Evolutionary conservation across 768 basidiomycete genomes (phyloP), one percentile per base, ranked within the genome.

Genomic region (Mycena vitilis): DNA sequence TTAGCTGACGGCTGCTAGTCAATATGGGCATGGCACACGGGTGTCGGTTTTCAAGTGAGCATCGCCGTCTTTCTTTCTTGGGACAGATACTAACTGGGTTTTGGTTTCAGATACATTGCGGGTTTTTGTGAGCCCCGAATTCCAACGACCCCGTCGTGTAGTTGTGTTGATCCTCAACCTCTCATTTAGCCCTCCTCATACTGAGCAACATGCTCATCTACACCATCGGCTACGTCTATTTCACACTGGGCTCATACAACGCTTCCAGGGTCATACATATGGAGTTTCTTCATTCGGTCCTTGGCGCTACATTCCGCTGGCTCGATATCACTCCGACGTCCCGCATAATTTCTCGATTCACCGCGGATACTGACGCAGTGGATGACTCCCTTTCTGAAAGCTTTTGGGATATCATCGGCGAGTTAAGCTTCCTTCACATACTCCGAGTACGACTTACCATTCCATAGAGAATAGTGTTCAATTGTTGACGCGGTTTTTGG

Each of bases 331-430:
- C 85, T 2, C 83, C 84, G 6, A 77, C 79, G 5, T 80, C 83
- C 30, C 86, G 91, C 10, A 86, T 93, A 58, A 87, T 92, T 53
- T 80, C 89, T 34, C 84, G 91, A 57, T 88, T 87, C 75, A 91
- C 90, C 3, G 86, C 89, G 61, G 91, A 92, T 73, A 89, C 91
- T 23, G 80, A 86, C 51, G 74, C 78, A 65, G 82, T 94, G 45
- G 93, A 95, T 74, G 75, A 78, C 3, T 68, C 75, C 0, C 72
- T 85, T 20, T 62, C 79, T 1, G 72, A 73, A 49, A 73, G 69
- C 22, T 71, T 84, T 7, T 73, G 63, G 20, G 48, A 34, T 25
- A 40, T 71, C 23, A 15, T 65, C 10, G 22, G 66, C 30, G 30
- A 30, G 30, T 5, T 5, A 30, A 30, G 3, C 30, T 30, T 30